A percentile compares a stretch with the other conserved stretches of the same genome.
These are phyloP conservation scores for Albizia julibrissin DNA, from an alignment of 306 rosid genomes.

Conservation along the genomic window DNA sequence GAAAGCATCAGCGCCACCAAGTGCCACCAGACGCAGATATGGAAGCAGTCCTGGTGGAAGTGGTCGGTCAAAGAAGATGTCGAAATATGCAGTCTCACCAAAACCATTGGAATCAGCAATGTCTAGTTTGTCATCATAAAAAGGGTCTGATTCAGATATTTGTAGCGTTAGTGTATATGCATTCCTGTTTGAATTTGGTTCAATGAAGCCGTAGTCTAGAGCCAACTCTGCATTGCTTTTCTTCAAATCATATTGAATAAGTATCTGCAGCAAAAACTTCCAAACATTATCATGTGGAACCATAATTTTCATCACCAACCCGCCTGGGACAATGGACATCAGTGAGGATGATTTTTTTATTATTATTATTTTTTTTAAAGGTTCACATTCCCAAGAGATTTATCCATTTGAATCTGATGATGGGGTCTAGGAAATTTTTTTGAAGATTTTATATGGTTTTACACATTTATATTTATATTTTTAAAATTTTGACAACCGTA, in stretches of 20 bases:
- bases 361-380: too few relatives aligned
- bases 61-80: slow-evolving; percentile 57
- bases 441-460: neutral
- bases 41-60: slow-evolving; percentile 74
- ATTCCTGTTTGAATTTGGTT: slow-evolving; percentile 54
- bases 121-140: slow-evolving; percentile 82
- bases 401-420: neutral
- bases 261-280: slow-evolving; percentile 53
- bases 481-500: neutral
- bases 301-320: neutral
- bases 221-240: slow-evolving; percentile 97
- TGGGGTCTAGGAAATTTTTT: neutral
- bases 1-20: slow-evolving; percentile 87
- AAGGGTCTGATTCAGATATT: slow-evolving; percentile 80
- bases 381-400: neutral
- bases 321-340: neutral
- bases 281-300: neutral
- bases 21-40: slow-evolving; percentile 77
- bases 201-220: slow-evolving; percentile 90
- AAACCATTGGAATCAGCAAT: slow-evolving; percentile 82
- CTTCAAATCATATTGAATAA: slow-evolving; percentile 79
- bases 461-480: neutral
- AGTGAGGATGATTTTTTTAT: neutral
- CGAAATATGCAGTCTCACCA: slow-evolving; percentile 71
- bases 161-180: slow-evolving; percentile 73